Percentiles rank a stretch among this genome's conserved stretches.
These are phyloP conservation scores for Phialophora tarda DNA, from an alignment of 2,329 filamentous ascomycete genomes.

Conservation along the genomic window DNA sequence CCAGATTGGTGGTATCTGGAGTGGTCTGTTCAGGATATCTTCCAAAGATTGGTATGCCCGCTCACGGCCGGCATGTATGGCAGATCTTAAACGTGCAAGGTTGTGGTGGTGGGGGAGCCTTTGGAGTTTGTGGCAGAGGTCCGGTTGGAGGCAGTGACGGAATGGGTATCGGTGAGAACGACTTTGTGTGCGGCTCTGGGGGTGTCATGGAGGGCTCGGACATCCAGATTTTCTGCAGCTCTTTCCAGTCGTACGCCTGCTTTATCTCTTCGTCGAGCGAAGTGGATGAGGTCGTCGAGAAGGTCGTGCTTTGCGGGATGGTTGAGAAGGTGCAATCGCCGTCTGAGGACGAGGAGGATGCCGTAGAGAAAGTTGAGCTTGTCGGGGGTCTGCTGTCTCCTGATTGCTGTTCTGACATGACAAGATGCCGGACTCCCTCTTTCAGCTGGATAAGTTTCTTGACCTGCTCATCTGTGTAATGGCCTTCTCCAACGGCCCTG, in stretches of 20 bases:
- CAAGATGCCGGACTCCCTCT: conserved; percentile 41
- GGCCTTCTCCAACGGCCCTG: conserved; percentile 49
- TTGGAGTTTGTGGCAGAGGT: neutral
- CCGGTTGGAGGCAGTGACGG: neutral
- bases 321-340: conserved; percentile 26
- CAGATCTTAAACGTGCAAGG: conserved; percentile 55
- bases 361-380: conserved; percentile 31
- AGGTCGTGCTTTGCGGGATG: conserved; percentile 40
- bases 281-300: conserved; percentile 36
- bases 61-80: conserved; percentile 54
- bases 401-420: conserved; percentile 34
- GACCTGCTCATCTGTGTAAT: conserved; percentile 52
- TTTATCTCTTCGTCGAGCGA: conserved; percentile 36
- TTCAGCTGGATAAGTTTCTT: conserved; percentile 52
- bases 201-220: conserved; percentile 25
- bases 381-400: conserved; percentile 35
- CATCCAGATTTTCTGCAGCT: conserved; percentile 34
- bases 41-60: conserved; percentile 41
- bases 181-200: conserved; percentile 14
- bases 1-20: conserved; percentile 40
- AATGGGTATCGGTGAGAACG: neutral
- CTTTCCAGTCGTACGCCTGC: conserved; percentile 34
- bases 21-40: conserved; percentile 49
- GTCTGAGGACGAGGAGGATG: conserved; percentile 18
- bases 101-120: conserved; percentile 11